Evolutionary conservation across 371 early-diverging fungal species (phyloP), one percentile per base, ranked within the genome.

Genomic region (Capillidium heterosporum): DNA sequence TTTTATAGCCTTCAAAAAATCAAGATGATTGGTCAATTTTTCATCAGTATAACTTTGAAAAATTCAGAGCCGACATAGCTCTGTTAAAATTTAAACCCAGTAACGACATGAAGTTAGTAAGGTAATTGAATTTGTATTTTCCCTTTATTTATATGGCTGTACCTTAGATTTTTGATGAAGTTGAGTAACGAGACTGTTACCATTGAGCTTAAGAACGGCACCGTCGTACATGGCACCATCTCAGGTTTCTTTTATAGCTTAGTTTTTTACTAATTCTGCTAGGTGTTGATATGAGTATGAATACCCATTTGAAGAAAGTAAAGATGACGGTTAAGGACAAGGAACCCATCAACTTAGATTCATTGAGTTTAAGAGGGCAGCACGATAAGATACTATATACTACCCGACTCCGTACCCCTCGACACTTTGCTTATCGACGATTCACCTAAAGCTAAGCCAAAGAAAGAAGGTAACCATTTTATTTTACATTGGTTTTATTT

Each of bases 281-380:
- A 77, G 81, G 91, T 32, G 95, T 96, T 44, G 98, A 98, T 66
- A 92, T 98, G 91, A 84, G 86, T 70, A 98, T 98, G 98, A 98
- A 98, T 70, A 96, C 91, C 57, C 96, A 96, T 69, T 74, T 98
- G 70, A 94, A 94, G 66, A 84, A 86, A 19, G 97, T 96, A 57
- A 95, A 96, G 70, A 90, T 96, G 95, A 96, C 96, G 0, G 85
- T 94, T 31, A 85, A 87, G 67, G 83, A 82, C 72, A 84, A 84
- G 72, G 94, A 95, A 59, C 90, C 97, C 19, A 73, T 79, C 55
- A 77, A 75, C 56, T 73, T 97, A 43, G 98, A 97, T 62, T 75
- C 89, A 17, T 72, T 97, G 46, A 84, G 87, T 61, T 79, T 97
- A 53, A 85, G 98, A 57, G 98, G 98, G n/a, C 40, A 92, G 84